Evolutionary conservation across 2,329 filamentous ascomycete species (phyloP).

Genomic region (Alternaria triticina): DNA sequence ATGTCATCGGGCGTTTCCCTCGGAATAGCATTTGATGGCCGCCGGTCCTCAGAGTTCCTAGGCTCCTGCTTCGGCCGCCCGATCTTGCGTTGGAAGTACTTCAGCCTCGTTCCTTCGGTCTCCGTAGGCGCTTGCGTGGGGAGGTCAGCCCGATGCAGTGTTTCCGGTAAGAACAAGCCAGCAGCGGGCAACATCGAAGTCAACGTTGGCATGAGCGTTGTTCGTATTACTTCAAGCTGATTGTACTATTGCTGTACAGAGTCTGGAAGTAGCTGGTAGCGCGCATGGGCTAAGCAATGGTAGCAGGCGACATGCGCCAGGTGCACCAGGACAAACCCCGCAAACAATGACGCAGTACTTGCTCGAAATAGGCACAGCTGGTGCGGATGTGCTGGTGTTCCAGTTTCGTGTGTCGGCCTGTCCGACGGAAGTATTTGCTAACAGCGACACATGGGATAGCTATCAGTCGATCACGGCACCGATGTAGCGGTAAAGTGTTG

Average conservation of each 20-base stretch:
- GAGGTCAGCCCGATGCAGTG: slow-evolving; percentile 12
- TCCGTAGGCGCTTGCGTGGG: slow-evolving; percentile 2
- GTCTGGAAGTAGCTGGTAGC: not conserved
- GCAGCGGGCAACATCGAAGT: slow-evolving; percentile 17
- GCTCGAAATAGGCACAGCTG: not conserved
- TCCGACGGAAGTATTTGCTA: not conserved
- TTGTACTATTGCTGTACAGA: not conserved
- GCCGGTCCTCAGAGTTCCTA: slow-evolving; percentile 8
- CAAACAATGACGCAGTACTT: not conserved
- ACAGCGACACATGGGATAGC: not conserved
- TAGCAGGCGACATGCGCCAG: not conserved
- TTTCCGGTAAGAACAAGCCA: slow-evolving; percentile 29
- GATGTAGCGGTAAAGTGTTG: not conserved
- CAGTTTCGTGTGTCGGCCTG: not conserved
- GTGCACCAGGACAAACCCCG: not conserved
- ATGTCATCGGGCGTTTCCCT: slow-evolving; percentile 15
- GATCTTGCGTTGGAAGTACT: slow-evolving; percentile 21
- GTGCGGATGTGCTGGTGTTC: not conserved
- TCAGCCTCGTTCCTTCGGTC: slow-evolving; percentile 8
- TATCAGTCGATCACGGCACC: not conserved
- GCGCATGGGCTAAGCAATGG: not conserved
- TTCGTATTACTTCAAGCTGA: not conserved
- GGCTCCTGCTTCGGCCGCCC: slow-evolving; percentile 10
- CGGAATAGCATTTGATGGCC: slow-evolving; percentile 5
- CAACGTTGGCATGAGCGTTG: not conserved